phyloP scores from a whole-genome alignment of 2,329 filamentous ascomycete species.

The Penicillium digitatum region DNA sequence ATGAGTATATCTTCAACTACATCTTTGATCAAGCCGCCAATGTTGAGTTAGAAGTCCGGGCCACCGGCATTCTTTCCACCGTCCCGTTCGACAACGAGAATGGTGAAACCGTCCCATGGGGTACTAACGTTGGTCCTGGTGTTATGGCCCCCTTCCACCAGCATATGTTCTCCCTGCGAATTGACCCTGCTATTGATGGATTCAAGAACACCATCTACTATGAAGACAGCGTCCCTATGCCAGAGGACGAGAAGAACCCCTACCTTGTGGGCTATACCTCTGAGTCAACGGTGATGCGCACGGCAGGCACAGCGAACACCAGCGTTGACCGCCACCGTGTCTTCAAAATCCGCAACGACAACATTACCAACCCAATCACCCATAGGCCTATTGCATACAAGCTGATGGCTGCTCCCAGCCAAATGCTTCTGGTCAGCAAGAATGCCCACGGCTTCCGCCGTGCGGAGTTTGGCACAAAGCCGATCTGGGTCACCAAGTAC shows the following conservation, averaged over 20 bases:
- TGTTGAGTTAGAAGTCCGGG: constrained; percentile 63
- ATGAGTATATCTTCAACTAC: constrained; percentile 70
- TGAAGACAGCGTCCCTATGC: constrained; percentile 59
- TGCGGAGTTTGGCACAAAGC: constrained; percentile 54
- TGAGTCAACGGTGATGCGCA: constrained; percentile 46
- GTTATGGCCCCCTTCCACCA: constrained; percentile 69
- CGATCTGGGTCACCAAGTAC: constrained; percentile 55
- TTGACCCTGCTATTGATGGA: constrained; percentile 61
- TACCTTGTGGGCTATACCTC: constrained; percentile 52
- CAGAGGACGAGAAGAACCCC: constrained; percentile 51
- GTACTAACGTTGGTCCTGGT: constrained; percentile 65
- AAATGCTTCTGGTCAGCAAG: constrained; percentile 53
- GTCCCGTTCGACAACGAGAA: constrained; percentile 60
- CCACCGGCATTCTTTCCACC: constrained; percentile 65
- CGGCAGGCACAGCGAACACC: constrained; percentile 48
- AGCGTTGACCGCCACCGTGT: constrained; percentile 48
- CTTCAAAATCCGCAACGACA: constrained; percentile 58
- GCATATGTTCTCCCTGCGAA: constrained; percentile 67
- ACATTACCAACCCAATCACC: constrained; percentile 52
- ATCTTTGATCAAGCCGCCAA: constrained; percentile 69
- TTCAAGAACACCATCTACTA: constrained; percentile 55
- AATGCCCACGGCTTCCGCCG: constrained; percentile 48
- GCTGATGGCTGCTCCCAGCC: constrained; percentile 54
- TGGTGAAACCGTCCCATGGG: constrained; percentile 60
- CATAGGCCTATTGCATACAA: constrained; percentile 55